These are phyloP conservation scores for Poa annua DNA, from an alignment of 176 grass and related monocot species.

Conservation along the genomic window DNA sequence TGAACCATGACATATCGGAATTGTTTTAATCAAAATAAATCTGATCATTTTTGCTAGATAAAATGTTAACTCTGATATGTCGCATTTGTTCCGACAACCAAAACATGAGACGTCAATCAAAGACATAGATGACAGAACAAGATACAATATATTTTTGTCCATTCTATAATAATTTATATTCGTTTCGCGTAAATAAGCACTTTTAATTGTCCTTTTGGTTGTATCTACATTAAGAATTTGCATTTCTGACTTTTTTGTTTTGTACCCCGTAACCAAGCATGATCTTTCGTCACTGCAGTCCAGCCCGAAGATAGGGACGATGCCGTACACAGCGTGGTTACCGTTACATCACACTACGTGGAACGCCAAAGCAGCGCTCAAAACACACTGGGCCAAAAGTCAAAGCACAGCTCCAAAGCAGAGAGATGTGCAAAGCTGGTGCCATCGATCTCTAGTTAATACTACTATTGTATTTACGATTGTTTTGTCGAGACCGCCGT, in stretches of 20 bases:
- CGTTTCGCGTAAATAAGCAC: too few relatives aligned
- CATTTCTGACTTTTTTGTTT: background rate
- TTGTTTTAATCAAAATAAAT: too few relatives aligned
- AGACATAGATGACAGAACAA: background rate
- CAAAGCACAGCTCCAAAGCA: background rate
- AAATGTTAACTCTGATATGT: too few relatives aligned
- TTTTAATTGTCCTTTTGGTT: background rate
- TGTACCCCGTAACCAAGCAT: too few relatives aligned
- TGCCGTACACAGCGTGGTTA: background rate
- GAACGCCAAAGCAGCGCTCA: background rate
- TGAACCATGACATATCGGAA: too few relatives aligned
- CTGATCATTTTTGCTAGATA: too few relatives aligned
- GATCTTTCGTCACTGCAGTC: background rate
- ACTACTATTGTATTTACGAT: too few relatives aligned
- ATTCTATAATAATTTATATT: background rate
- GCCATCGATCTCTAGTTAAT: background rate
- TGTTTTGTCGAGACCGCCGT: slow-evolving; percentile 6
- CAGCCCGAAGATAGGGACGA: background rate
- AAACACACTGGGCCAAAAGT: background rate
- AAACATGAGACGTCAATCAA: too few relatives aligned
- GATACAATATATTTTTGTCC: background rate
- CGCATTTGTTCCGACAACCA: too few relatives aligned
- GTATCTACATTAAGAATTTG: background rate
- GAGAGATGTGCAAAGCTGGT: background rate
- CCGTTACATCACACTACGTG: background rate